Base-by-base conservation (phyloP, 2,329 filamentous ascomycete genomes). In the Rachicladosporium sp. region DNA sequence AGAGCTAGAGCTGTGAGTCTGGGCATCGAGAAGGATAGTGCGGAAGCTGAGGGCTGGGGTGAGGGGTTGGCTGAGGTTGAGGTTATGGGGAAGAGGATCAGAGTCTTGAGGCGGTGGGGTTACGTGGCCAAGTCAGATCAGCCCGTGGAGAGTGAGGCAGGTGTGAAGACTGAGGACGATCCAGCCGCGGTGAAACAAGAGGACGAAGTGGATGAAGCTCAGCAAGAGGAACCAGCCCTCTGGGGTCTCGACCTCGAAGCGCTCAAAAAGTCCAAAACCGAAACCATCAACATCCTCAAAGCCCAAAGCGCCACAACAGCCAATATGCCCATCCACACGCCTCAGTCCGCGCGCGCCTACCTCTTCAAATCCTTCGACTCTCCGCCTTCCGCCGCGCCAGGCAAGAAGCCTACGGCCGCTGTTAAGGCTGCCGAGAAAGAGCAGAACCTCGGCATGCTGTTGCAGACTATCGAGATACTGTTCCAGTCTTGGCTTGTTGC, bases 81-180 rank as follows among this genome's bases (percentile, higher is more conserved):
- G 40, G 70, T 93, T 8, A 72, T 91, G 70, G 81, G 80, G 0
- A 72, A 84, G 38, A 77, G 86, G 37, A 66, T 93, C 10, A 70
- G 73, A 3, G 82, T 91, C 1, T 66, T 93, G 50, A 87, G 85
- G 59, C 68, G 86, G 49, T 78, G 81, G 56, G 84, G 81, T 2
- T 91, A 91, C 6, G 23, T 27, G 23, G 8, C n/a, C n/a, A n/a
- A n/a, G n/a, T n/a, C n/a, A n/a, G n/a, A n/a, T n/a, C n/a, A n/a
- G n/a, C n/a, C n/a, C n/a, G n/a, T n/a, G n/a, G n/a, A n/a, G n/a
- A n/a, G n/a, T n/a, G n/a, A n/a, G n/a, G n/a, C n/a, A n/a, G n/a
- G n/a, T n/a, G n/a, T n/a, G n/a, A n/a, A n/a, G n/a, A n/a, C 29
- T 31, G n/a, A 31, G 8, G 29, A 31, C 29, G n/a, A 8, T 31